These are phyloP conservation scores for Sporothrix globosa DNA, from an alignment of 2,329 filamentous ascomycete species.

Conservation along the genomic window DNA sequence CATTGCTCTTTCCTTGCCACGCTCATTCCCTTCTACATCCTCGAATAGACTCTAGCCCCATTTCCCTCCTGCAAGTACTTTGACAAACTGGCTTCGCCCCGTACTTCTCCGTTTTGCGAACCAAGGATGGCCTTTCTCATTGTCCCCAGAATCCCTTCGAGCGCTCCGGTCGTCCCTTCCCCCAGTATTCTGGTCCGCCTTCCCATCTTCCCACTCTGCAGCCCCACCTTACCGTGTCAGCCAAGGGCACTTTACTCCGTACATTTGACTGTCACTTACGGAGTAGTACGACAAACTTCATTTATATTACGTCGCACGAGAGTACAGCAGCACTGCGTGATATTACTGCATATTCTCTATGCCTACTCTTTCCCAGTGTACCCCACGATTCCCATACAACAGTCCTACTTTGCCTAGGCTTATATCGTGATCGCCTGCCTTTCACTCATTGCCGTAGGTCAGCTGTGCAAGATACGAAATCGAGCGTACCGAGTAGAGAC, in stretches of 20 bases:
- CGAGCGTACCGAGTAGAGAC: background rate
- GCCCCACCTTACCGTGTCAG: background rate
- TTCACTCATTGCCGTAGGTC: slow-evolving; percentile 13
- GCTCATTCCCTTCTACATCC: background rate
- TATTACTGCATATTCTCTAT: too few species aligned
- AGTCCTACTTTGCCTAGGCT: too few species aligned
- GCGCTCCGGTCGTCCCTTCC: slow-evolving; percentile 4
- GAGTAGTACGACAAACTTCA: background rate
- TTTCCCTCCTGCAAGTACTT: slow-evolving; percentile 23
- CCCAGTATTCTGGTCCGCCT: background rate
- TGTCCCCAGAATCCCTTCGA: background rate
- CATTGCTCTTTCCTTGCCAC: background rate
- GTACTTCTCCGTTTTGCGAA: background rate
- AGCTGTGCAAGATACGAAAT: background rate
- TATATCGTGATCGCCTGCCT: background rate
- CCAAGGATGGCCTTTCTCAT: slow-evolving; percentile 6
- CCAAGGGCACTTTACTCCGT: background rate
- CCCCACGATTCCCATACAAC: background rate
- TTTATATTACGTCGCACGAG: background rate
- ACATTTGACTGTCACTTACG: background rate
- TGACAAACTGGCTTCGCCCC: slow-evolving; percentile 11
- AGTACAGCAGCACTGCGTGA: too few species aligned
- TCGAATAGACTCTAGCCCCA: background rate
- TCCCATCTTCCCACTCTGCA: background rate
- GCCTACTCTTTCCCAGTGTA: background rate